These are phyloP conservation scores for Hypomontagnella submonticulosa DNA, from an alignment of 495 filamentous ascomycete genomes.

Conservation along the genomic window DNA sequence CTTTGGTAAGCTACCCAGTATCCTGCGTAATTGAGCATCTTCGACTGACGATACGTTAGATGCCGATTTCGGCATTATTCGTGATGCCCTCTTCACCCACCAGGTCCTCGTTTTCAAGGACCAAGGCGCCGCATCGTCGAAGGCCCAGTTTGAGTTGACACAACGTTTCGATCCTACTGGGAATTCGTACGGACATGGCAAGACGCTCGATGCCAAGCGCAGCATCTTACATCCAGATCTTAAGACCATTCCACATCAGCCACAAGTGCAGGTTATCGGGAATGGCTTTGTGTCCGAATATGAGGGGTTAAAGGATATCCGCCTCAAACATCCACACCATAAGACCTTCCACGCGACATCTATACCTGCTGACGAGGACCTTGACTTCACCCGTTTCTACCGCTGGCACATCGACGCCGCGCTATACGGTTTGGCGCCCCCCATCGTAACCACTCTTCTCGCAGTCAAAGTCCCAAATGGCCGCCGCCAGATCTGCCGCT, in stretches of 20 bases:
- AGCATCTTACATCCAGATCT: constrained; percentile 79
- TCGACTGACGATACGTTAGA: constrained; percentile 53
- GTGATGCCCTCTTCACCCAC: constrained; percentile 68
- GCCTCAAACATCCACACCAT: constrained; percentile 78
- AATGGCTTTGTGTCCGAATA: constrained; percentile 73
- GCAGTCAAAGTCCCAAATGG: constrained; percentile 74
- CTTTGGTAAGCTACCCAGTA: constrained; percentile 52
- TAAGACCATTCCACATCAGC: constrained; percentile 81
- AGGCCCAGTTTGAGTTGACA: constrained; percentile 76
- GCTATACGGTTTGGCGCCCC: constrained; percentile 75
- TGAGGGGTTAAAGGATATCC: constrained; percentile 73
- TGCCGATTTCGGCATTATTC: constrained; percentile 67
- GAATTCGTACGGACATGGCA: constrained; percentile 76
- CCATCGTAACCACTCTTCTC: constrained; percentile 73
- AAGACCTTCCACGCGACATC: constrained; percentile 74
- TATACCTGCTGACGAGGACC: constrained; percentile 71
- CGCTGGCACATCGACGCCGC: constrained; percentile 85
- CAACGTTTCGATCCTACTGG: constrained; percentile 73
- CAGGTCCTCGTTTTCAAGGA: constrained; percentile 76
- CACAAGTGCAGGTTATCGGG: constrained; percentile 81
- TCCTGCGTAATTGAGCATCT: neutral
- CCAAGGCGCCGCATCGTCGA: constrained; percentile 68
- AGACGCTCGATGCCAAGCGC: constrained; percentile 72
- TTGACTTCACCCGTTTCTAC: constrained; percentile 76
- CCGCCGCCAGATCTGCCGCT: constrained; percentile 71